Conservation (phyloP, 139 green algal species). For the Pseudopediastrum boryanum region DNA sequence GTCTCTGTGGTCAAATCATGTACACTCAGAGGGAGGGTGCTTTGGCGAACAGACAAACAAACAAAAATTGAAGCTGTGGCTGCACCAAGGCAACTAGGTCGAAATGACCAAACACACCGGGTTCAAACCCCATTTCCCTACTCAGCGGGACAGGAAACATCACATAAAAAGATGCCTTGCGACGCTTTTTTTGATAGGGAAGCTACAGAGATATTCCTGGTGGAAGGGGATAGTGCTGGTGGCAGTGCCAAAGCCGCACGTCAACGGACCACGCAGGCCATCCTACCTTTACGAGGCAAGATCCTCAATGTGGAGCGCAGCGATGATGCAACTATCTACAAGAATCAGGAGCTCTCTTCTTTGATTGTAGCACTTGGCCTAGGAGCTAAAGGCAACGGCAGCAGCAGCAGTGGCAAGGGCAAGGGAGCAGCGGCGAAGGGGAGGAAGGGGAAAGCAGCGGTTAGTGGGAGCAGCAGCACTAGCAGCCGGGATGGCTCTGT, state of each 20-base stretch:
- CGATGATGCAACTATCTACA: constrained; percentile 76
- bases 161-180: no score
- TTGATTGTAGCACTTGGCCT: constrained; percentile 95
- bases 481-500: background rate
- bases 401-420: constrained; percentile 3
- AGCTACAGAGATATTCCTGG: constrained; percentile 93
- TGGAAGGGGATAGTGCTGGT: constrained; percentile 96
- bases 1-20: no score
- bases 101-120: no score
- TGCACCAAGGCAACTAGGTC: no score
- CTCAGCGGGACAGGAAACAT: no score
- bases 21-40: no score
- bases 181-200: constrained; percentile 39
- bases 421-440: constrained; percentile 19
- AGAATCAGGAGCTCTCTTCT: constrained; percentile 93
- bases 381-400: constrained; percentile 69
- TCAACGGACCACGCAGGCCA: constrained; percentile 83
- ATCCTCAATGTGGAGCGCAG: constrained; percentile 96
- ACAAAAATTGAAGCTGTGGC: no score
- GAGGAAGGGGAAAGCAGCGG: no score
- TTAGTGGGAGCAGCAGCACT: constrained; percentile 11
- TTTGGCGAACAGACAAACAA: no score
- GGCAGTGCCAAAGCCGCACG: constrained; percentile 95
- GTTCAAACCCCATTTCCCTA: no score
- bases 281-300: constrained; percentile 96